Evolutionary conservation across 352 stramenopile species (phyloP).

Genomic region (Pythium myriotylum): DNA sequence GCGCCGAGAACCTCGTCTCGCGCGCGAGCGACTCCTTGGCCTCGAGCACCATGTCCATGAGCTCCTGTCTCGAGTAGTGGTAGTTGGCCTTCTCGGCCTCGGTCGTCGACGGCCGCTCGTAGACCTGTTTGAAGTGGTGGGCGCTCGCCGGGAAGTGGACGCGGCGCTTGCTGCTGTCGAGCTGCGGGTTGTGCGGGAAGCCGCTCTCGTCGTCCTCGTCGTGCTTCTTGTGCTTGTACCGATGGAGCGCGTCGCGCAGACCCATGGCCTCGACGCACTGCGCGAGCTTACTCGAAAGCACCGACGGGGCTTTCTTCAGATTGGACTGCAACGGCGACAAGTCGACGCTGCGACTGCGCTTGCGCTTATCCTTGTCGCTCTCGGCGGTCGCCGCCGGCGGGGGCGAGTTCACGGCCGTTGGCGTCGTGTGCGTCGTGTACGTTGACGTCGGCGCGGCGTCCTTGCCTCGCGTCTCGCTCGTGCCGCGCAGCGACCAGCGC

Average conservation of each 20-base stretch:
- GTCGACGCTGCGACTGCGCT: constrained; percentile 28
- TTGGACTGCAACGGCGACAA: constrained; percentile 44
- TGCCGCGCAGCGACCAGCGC: constrained; percentile 28
- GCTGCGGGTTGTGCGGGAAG: constrained; percentile 13
- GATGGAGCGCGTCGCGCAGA: constrained; percentile 36
- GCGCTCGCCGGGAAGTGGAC: constrained; percentile 49
- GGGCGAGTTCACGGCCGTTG: not conserved
- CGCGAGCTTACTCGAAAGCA: constrained; percentile 52
- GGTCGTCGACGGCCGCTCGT: constrained; percentile 41
- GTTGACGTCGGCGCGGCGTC: not conserved
- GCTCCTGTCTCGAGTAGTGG: constrained; percentile 60
- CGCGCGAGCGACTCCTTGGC: constrained; percentile 51
- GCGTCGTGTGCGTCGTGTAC: not conserved
- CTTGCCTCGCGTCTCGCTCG: constrained; percentile 11
- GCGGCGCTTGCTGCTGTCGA: constrained; percentile 31
- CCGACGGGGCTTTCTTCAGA: constrained; percentile 56
- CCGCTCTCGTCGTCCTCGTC: constrained; percentile 2
- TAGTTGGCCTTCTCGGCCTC: constrained; percentile 53
- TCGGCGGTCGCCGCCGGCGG: not conserved
- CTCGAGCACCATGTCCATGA: constrained; percentile 52
- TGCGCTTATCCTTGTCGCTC: constrained; percentile 25
- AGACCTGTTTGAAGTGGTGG: constrained; percentile 39
- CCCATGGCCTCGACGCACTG: constrained; percentile 58
- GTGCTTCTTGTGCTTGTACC: constrained; percentile 21
- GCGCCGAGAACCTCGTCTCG: constrained; percentile 48